Percentiles rank a stretch among this genome's conserved stretches.
Conservation (phyloP, 78 protist species). For the Diacronema lutheri region DNA sequence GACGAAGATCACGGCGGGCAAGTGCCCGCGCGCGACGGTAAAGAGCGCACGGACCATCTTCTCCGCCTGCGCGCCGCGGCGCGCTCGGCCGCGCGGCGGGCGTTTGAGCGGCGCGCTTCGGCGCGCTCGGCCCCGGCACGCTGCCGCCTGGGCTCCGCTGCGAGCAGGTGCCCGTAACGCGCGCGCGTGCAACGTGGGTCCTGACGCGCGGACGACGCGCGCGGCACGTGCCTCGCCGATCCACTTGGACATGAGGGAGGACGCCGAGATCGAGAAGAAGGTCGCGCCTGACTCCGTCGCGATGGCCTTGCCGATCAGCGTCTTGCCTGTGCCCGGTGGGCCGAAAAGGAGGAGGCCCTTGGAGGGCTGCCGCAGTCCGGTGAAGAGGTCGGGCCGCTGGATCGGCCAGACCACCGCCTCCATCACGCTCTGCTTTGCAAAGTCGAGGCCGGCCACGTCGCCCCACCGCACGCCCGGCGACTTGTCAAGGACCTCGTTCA, state of each 20-base stretch:
- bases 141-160: no score
- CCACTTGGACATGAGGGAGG: conserved; percentile 60
- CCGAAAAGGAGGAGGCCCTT: conserved; percentile 60
- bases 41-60: conserved; percentile 65
- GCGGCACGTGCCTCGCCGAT: not conserved
- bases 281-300: conserved; percentile 46
- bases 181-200: no score
- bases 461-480: not conserved
- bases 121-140: no score
- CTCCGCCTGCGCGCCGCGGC: conserved; percentile 26
- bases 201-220: no score
- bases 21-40: conserved; percentile 40
- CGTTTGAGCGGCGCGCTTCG: no score
- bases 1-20: conserved; percentile 64
- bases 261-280: conserved; percentile 62
- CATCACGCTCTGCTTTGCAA: conserved; percentile 25
- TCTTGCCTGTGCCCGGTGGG: conserved; percentile 53
- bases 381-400: conserved; percentile 54
- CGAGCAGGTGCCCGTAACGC: no score
- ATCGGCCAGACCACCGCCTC: conserved; percentile 59
- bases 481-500: not conserved
- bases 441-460: not conserved
- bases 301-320: conserved; percentile 56
- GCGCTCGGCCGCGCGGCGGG: no score
- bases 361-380: conserved; percentile 49